Evolutionary conservation across 345 rosid genomes (phyloP), one percentile per base, ranked within the genome.

Genomic region (Populus pruinosa): DNA sequence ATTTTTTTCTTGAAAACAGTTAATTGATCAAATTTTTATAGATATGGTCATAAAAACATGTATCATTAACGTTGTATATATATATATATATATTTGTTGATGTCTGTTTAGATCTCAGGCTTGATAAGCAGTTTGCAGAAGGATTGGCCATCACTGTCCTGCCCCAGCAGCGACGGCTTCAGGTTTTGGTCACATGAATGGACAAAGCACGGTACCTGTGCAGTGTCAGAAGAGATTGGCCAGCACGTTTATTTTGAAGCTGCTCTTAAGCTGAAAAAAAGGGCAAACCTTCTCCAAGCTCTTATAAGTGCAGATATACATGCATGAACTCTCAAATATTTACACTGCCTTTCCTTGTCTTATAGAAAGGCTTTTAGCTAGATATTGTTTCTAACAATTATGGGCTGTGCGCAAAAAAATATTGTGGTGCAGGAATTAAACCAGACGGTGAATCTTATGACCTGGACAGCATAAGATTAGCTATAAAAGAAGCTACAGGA

Each of bases 121-220:
- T 79, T 94, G 74, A 61, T 71, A 1, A 78, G 85, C 76, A 80
- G 59, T 20, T 0, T 94, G 88, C 81, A 85, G 69, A 78, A 79
- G 74, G 70, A 77, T 18, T 94, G 98, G 97, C 94, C 98, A 69
- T 83, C 98, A 0, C 79, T 94, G 39, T 11, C 97, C 1, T 94
- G 98, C 81, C 96, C 98, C 0, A 92, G 90, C 82, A 84, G 81
- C 66, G 86, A 88, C 31, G 96, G 96, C 10, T 38, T 31, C 25
- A 78, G 70, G 74, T 92, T 94, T 73, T 94, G 98, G 98, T 76
- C 88, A 33, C 94, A 94, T 66, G 97, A 94, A 71, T 94, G 97
- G 98, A 79, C 31, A 1, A 94, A 94, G 77, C 97, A 94, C 6
- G 98, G 97, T 1, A 92, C 97, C 0, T 94, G 97, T 83, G 77